Percentiles rank a stretch among this genome's conserved stretches.
These are phyloP conservation scores for Biancaea sappan DNA, from an alignment of 306 rosid species.

Conservation along the genomic window DNA sequence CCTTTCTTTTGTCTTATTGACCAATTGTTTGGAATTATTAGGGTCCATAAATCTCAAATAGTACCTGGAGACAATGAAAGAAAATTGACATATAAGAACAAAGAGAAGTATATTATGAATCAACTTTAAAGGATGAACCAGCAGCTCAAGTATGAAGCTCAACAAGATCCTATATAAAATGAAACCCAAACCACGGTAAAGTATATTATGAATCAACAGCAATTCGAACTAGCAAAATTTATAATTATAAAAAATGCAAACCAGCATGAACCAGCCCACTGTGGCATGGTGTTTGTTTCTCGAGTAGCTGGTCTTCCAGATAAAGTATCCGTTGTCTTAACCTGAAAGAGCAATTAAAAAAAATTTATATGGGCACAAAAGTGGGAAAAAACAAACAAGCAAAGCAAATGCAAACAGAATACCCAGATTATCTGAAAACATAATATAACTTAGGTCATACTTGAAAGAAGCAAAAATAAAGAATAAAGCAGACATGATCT, in stretches of 20 bases:
- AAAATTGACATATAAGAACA: constrained; percentile 25
- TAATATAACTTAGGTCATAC: background rate
- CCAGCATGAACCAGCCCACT: constrained; percentile 99
- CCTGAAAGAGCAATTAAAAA: constrained; percentile 48
- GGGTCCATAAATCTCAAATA: constrained; percentile 98
- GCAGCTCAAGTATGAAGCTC: background rate
- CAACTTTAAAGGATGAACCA: background rate
- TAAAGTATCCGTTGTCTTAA: constrained; percentile 60
- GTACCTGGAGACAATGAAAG: constrained; percentile 65
- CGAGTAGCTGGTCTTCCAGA: constrained; percentile 87
- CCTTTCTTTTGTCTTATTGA: constrained; percentile 77
- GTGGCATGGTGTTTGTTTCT: constrained; percentile 98
- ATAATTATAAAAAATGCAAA: constrained; percentile 42
- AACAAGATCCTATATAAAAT: background rate
- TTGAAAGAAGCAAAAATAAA: background rate
- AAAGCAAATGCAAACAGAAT: constrained; percentile 19
- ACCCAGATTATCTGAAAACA: constrained; percentile 17
- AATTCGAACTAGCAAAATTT: constrained; percentile 14
- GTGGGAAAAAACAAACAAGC: constrained; percentile 1
- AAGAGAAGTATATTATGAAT: constrained; percentile 13
- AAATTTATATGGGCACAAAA: constrained; percentile 2
- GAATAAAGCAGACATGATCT: background rate
- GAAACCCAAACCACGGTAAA: background rate
- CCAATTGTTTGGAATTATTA: constrained; percentile 74
- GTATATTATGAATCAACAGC: background rate